Evolutionary conservation across 257 asterid species (phyloP).

Genomic region (Solanum pinnatisectum): DNA sequence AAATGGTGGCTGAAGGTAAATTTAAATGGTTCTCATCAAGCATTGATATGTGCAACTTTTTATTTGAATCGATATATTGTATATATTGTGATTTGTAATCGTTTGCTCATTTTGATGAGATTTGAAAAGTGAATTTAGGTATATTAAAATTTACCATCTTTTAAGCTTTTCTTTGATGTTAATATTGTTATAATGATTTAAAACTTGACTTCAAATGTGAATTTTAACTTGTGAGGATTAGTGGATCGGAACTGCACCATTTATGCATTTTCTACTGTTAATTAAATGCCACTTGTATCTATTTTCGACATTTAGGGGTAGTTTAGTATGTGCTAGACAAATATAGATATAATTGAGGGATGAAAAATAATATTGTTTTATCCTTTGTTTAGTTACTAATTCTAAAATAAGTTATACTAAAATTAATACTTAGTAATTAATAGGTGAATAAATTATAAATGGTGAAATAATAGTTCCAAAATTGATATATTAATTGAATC

Average conservation of each 20-base stretch:
- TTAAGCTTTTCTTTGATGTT: neutral
- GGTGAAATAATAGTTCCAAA: no score
- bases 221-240: neutral
- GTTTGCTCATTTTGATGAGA: neutral
- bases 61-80: neutral
- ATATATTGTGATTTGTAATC: neutral
- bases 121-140: neutral
- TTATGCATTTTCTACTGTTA: neutral
- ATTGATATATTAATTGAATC: no score
- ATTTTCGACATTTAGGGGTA: neutral
- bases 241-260: neutral
- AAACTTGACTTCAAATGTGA: neutral
- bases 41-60: neutral
- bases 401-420: no score
- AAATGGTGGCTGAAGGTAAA: neutral
- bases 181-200: neutral
- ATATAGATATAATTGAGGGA: neutral
- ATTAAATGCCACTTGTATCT: neutral
- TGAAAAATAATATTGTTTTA: no score
- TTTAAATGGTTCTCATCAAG: neutral
- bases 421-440: no score
- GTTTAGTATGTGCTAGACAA: neutral
- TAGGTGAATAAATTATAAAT: no score
- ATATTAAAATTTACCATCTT: neutral
- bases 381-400: neutral